Evolutionary conservation across 2,329 filamentous ascomycete genomes (phyloP).

Genomic region (Diaporthe citri): DNA sequence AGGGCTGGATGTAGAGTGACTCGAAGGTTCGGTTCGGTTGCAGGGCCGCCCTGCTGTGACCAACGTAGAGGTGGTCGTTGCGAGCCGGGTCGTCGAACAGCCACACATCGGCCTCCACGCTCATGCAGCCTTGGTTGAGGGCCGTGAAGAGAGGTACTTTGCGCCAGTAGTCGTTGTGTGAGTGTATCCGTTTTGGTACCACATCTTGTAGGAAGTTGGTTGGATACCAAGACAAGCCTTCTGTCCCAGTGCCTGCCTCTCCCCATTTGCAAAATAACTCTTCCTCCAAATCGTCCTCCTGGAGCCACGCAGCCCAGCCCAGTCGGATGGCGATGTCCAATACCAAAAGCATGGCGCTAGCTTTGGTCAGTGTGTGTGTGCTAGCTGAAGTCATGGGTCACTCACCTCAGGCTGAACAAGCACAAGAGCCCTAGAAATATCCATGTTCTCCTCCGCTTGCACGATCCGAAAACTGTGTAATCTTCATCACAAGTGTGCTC

Average conservation of each 20-base stretch:
- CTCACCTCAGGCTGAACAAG: constrained; percentile 28
- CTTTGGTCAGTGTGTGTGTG: background rate
- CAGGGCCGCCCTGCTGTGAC: constrained; percentile 69
- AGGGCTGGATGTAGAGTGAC: constrained; percentile 74
- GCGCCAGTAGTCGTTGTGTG: constrained; percentile 80
- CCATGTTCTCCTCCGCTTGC: constrained; percentile 29
- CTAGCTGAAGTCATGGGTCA: background rate
- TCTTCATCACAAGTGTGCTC: background rate
- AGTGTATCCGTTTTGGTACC: constrained; percentile 70
- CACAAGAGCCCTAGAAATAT: background rate
- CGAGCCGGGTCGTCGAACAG: constrained; percentile 57
- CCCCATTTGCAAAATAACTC: constrained; percentile 53
- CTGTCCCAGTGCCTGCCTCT: constrained; percentile 50
- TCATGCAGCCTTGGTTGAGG: constrained; percentile 68
- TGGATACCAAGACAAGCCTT: constrained; percentile 59
- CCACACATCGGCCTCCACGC: constrained; percentile 80
- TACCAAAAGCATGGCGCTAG: constrained; percentile 26
- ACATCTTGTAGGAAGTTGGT: constrained; percentile 64
- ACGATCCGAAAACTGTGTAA: background rate
- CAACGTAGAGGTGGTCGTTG: constrained; percentile 68
- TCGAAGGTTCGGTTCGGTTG: constrained; percentile 68
- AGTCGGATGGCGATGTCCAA: constrained; percentile 41
- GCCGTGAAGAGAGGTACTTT: constrained; percentile 73
- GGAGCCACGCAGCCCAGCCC: constrained; percentile 33
- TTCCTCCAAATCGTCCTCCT: constrained; percentile 44